phyloP scores from a whole-genome alignment of 2,329 filamentous ascomycete genomes.

The Neophaeococcomyces aloes region DNA sequence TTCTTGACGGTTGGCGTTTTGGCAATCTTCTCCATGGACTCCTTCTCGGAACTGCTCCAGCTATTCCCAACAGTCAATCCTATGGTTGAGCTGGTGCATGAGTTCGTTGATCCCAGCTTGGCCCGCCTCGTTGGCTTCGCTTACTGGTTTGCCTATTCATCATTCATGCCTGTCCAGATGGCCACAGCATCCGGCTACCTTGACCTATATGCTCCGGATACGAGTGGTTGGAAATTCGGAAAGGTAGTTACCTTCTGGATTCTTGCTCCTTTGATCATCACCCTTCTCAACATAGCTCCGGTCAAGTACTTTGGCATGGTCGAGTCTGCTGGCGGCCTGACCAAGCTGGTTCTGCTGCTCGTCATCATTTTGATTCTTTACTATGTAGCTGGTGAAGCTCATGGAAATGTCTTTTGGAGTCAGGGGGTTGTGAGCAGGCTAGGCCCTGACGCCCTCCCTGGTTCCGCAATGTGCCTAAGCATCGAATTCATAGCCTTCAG shows the following conservation, averaged over 20 bases:
- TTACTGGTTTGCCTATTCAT: background rate
- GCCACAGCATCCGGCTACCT: too few relatives aligned
- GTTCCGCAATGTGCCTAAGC: background rate
- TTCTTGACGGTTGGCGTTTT: constrained; percentile 18
- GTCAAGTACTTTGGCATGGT: too few relatives aligned
- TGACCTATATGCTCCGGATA: too few relatives aligned
- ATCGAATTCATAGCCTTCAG: constrained; percentile 20
- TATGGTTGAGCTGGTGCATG: constrained; percentile 3
- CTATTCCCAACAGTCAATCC: constrained; percentile 30
- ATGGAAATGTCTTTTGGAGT: constrained; percentile 14
- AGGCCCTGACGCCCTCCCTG: background rate
- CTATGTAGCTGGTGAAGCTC: background rate
- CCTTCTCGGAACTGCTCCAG: constrained; percentile 28
- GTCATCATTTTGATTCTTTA: constrained; percentile 24
- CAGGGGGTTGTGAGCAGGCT: background rate
- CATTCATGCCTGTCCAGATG: too few relatives aligned
- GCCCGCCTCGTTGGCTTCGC: constrained; percentile 26
- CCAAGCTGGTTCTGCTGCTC: too few relatives aligned
- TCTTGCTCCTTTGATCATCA: too few relatives aligned
- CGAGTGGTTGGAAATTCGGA: too few relatives aligned
- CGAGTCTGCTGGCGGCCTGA: too few relatives aligned
- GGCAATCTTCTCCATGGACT: constrained; percentile 29
- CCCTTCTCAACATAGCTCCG: too few relatives aligned
- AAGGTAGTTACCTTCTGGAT: too few relatives aligned
- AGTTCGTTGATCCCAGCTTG: constrained; percentile 25